phyloP scores from a whole-genome alignment of 306 rosid species.

The Quercus gilva region DNA sequence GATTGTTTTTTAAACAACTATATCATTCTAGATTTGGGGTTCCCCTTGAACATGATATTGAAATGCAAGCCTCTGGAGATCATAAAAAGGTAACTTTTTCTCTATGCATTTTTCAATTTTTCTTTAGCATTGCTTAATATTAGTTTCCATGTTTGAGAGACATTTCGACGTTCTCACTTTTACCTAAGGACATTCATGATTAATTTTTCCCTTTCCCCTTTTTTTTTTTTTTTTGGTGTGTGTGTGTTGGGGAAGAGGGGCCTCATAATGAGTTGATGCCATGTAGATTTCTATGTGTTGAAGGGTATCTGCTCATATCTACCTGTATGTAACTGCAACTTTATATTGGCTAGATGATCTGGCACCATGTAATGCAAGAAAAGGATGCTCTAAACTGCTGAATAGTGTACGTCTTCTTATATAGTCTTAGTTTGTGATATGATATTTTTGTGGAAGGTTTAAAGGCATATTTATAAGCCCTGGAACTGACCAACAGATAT shows the following conservation, averaged over 20 bases:
- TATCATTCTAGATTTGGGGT: slow-evolving; percentile 46
- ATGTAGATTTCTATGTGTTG: not conserved
- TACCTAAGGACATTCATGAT: not conserved
- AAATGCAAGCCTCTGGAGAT: slow-evolving; percentile 48
- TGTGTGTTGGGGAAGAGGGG: too few relatives aligned
- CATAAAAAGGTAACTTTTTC: slow-evolving; percentile 53
- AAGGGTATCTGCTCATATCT: not conserved
- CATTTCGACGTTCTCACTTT: not conserved
- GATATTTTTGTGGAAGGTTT: not conserved
- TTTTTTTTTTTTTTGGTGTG: not conserved
- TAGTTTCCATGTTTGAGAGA: not conserved
- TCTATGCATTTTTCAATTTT: not conserved
- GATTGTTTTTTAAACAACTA: slow-evolving; percentile 43
- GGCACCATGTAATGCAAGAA: not conserved
- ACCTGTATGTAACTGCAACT: not conserved
- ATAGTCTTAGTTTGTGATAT: not conserved
- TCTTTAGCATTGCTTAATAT: not conserved
- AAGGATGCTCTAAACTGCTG: not conserved
- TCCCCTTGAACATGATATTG: slow-evolving; percentile 57
- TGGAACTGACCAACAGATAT: not conserved
- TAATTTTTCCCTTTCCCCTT: not conserved
- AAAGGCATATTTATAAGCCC: not conserved
- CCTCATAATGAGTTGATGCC: not conserved
- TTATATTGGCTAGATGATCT: not conserved
- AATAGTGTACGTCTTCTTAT: not conserved